phyloP scores from a whole-genome alignment of 1,284 basidiomycete genomes.

The Trametes versicolor region DNA sequence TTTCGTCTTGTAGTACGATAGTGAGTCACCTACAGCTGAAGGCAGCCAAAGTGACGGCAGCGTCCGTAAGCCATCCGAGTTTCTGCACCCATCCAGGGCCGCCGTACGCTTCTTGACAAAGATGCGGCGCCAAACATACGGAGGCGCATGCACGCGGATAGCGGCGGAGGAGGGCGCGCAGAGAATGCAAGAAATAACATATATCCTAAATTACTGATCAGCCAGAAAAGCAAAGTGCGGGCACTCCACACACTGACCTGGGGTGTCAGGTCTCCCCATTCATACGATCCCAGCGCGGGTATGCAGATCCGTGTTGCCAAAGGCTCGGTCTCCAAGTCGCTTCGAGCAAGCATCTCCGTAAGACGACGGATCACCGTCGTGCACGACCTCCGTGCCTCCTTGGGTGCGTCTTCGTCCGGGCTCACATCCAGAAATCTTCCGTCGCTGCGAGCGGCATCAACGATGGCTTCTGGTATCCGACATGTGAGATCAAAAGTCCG shows the following conservation, averaged over 20 bases:
- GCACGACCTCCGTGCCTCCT: constrained; percentile 22
- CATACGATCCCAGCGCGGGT: constrained; percentile 72
- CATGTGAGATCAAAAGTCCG: constrained; percentile 77
- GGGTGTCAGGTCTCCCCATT: constrained; percentile 72
- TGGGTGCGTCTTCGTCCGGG: constrained; percentile 19
- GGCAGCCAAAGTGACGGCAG: constrained; percentile 76
- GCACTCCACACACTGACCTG: constrained; percentile 54
- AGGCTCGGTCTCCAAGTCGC: constrained; percentile 26
- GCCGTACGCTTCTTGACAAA: constrained; percentile 65
- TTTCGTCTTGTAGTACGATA: not conserved
- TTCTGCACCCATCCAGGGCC: constrained; percentile 77
- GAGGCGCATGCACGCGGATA: constrained; percentile 71
- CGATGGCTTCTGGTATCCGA: constrained; percentile 59
- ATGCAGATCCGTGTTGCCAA: constrained; percentile 72
- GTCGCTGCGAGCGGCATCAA: constrained; percentile 54
- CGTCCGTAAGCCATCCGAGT: constrained; percentile 84
- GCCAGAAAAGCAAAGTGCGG: not conserved
- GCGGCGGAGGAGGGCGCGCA: constrained; percentile 70
- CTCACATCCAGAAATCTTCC: constrained; percentile 52
- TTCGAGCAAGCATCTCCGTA: constrained; percentile 30
- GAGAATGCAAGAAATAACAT: constrained; percentile 71
- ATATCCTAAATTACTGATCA: constrained; percentile 60
- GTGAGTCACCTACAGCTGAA: constrained; percentile 73
- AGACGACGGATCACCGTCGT: constrained; percentile 33
- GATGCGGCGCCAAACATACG: constrained; percentile 70